Conservation (phyloP, 768 basidiomycete genomes). For the Amanita exitialis region DNA sequence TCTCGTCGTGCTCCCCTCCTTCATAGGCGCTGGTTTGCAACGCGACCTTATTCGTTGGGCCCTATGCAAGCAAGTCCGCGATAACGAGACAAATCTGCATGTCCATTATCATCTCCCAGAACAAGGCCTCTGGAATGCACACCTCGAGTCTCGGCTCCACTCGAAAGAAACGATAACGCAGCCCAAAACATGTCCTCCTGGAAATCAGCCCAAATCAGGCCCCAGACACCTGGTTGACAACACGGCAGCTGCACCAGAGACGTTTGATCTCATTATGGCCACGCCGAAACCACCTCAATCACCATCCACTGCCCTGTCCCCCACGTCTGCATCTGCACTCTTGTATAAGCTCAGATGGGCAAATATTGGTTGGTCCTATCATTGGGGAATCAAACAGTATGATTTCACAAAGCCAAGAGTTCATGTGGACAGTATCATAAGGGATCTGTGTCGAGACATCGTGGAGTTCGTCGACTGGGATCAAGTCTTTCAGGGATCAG, state of each 20-base stretch:
- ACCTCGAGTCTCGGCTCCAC: conserved; percentile 26
- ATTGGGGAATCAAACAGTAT: conserved; percentile 95
- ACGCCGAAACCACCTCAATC: conserved; percentile 51
- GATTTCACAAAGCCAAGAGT: conserved; percentile 71
- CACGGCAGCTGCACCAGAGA: conserved; percentile 49
- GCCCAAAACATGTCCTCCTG: conserved; percentile 28
- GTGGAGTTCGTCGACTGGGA: conserved; percentile 65
- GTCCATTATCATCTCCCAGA: conserved; percentile 73
- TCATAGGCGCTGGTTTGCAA: conserved; percentile 54
- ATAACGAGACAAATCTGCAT: conserved; percentile 85
- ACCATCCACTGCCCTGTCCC: conserved; percentile 52
- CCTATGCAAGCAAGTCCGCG: conserved; percentile 61
- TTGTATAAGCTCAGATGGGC: conserved; percentile 85
- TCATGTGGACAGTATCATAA: conserved; percentile 46
- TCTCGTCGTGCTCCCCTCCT: conserved; percentile 75
- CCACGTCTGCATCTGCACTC: conserved; percentile 42
- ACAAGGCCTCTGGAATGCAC: conserved; percentile 70
- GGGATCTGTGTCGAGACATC: conserved; percentile 48
- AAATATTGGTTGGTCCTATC: conserved; percentile 93
- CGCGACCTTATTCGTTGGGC: conserved; percentile 62
- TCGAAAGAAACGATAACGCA: conserved; percentile 25
- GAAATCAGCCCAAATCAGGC: conserved; percentile 24
- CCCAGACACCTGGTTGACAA: conserved; percentile 68
- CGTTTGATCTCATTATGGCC: conserved; percentile 39
- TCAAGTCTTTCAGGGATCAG: conserved; percentile 37